Base-by-base conservation (phyloP, 75 land plant species). In the Adiantum capillusveneris region DNA sequence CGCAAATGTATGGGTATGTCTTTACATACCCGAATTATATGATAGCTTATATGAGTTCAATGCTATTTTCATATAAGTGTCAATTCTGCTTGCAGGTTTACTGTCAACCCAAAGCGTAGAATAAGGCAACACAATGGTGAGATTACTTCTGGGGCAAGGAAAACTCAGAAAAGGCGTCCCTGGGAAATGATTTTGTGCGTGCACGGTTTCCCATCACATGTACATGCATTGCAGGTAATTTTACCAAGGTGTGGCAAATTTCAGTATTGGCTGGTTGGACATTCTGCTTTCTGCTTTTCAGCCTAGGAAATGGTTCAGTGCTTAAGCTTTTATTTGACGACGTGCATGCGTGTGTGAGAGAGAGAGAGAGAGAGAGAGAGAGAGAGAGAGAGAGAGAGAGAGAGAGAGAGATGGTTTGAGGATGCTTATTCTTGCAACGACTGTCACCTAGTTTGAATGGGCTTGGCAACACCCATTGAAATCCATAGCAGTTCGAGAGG, bases 151-250 rank as follows among this genome's bases (percentile, higher is more conserved):
- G 93, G 97, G 6, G 97, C 97, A 11, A 53, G 62, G 56, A 69
- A 76, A 45, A 92, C 94, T 0, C 85, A 88, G 67, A 65, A 36
- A 19, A 78, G 68, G 54, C 68, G 84, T 11, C 93, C 94, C 0
- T 92, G 97, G 94, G 94, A 92, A 36, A 92, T 91, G 97, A 70
- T 82, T 16, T 52, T 92, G 0, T 87, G 88, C 61, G 84, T 92
- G 27, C 76, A 85, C 74, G 97, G 97, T 18, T 92, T 92, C 53
- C 75, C 89, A 14, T 75, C 97, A 26, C 78, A 84, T 56, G 79
- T 75, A 25, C 52, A 79, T 53, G 92, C 83, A 31, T 80, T 81
- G 16, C 80, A 84, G 83, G 85, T 84, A 53, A 34, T 3, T n/a
- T n/a, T n/a, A n/a, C n/a, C n/a, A n/a, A n/a, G n/a, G n/a, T n/a